phyloP scores from a whole-genome alignment of 352 stramenopile genomes.

The Pythium dissimile region DNA sequence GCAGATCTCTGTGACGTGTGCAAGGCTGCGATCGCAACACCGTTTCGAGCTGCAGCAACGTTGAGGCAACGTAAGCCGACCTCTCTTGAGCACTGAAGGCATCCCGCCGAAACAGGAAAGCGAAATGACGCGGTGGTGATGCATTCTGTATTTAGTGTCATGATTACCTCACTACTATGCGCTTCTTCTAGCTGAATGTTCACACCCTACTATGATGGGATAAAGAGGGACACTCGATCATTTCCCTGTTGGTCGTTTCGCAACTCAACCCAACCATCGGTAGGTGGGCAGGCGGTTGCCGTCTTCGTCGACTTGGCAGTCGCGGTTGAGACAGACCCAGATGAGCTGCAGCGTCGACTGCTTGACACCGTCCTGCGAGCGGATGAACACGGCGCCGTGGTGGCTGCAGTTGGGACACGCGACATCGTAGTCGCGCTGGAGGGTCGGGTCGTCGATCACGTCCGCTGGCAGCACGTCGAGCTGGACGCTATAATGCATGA shows the following conservation, averaged over 20 bases:
- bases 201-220: too few relatives aligned
- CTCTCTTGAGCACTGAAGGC: background rate
- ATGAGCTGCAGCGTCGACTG: slow-evolving; percentile 84
- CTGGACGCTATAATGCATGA: slow-evolving; percentile 46
- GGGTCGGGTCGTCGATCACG: slow-evolving; percentile 86
- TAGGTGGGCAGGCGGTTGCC: slow-evolving; percentile 82
- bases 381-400: slow-evolving; percentile 85
- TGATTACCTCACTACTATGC: too few relatives aligned
- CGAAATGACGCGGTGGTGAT: too few relatives aligned
- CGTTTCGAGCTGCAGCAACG: background rate
- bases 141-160: too few relatives aligned
- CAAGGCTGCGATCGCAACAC: too few relatives aligned
- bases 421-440: slow-evolving; percentile 87
- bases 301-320: slow-evolving; percentile 84
- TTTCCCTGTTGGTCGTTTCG: background rate
- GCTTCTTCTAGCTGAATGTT: too few relatives aligned
- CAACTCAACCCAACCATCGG: slow-evolving; percentile 75
- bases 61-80: background rate
- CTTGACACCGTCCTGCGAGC: slow-evolving; percentile 86
- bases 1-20: slow-evolving; percentile 11
- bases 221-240: background rate
- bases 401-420: slow-evolving; percentile 72
- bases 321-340: slow-evolving; percentile 87
- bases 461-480: slow-evolving; percentile 82
- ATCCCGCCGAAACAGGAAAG: too few relatives aligned